Percentiles rank a stretch among this genome's conserved stretches.
Evolutionary conservation across 345 rosid genomes (phyloP).

Genomic region (Bruguiera gymnorhiza): DNA sequence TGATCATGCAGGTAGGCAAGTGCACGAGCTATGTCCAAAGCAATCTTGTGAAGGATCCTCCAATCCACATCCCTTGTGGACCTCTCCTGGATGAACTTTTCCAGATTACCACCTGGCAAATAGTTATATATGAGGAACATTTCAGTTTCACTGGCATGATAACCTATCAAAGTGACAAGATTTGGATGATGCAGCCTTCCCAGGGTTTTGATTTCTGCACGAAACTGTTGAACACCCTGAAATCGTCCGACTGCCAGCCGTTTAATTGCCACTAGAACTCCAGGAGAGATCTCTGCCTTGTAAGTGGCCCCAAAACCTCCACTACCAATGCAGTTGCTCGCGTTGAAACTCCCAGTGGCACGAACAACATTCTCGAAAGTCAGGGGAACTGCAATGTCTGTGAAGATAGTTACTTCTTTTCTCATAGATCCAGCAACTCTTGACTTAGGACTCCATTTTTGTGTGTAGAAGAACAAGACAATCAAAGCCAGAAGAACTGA

Average conservation of each 20-base stretch:
- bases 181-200: constrained; percentile 52
- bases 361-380: constrained; percentile 50
- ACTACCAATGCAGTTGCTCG: constrained; percentile 50
- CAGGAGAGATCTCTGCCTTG: constrained; percentile 50
- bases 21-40: constrained; percentile 79
- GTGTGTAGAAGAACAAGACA: constrained; percentile 42
- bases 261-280: constrained; percentile 44
- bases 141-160: constrained; percentile 56
- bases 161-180: constrained; percentile 54
- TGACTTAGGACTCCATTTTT: constrained; percentile 39
- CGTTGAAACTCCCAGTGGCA: constrained; percentile 54
- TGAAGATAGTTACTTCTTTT: constrained; percentile 48
- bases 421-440: constrained; percentile 27
- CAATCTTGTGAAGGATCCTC: constrained; percentile 82
- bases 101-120: constrained; percentile 60
- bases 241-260: constrained; percentile 58
- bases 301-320: constrained; percentile 68
- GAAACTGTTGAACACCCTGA: constrained; percentile 58
- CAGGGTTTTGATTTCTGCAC: constrained; percentile 56
- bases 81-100: constrained; percentile 55
- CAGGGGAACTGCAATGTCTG: constrained; percentile 37
- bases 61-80: constrained; percentile 52
- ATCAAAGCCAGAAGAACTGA: constrained; percentile 49
- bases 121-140: constrained; percentile 68
- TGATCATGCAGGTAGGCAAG: constrained; percentile 82